Evolutionary conservation across 192 early-diverging fungal genomes (phyloP).

Genomic region (Endogone sp.): DNA sequence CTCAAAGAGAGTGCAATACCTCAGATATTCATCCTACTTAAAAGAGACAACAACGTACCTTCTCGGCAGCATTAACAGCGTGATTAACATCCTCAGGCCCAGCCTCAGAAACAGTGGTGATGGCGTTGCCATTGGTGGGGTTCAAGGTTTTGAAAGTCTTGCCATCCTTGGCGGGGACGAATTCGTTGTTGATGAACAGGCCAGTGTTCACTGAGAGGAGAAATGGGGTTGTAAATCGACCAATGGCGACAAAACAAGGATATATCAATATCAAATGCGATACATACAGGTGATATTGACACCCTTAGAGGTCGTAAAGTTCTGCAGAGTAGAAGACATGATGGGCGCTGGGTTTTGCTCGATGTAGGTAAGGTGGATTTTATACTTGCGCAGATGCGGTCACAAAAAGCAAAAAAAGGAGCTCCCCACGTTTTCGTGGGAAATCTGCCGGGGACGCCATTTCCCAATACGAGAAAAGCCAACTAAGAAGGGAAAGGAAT

Average conservation of each 20-base stretch:
- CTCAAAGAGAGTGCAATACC: too few species aligned
- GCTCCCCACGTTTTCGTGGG: too few species aligned
- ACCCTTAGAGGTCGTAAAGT: conserved; percentile 1
- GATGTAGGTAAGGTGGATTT: too few species aligned
- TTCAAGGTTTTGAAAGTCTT: conserved; percentile 59
- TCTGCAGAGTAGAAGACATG: not conserved
- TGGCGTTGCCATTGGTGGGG: conserved; percentile 61
- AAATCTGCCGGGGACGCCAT: too few species aligned
- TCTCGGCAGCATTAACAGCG: conserved; percentile 64
- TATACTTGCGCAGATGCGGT: too few species aligned
- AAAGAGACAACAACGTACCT: conserved; percentile 44
- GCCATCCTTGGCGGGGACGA: conserved; percentile 45
- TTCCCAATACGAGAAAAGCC: too few species aligned
- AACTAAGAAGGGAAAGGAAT: too few species aligned
- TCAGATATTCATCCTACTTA: too few species aligned
- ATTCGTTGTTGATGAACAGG: conserved; percentile 73
- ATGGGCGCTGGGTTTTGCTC: too few species aligned
- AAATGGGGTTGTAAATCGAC: not conserved
- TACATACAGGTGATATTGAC: not conserved
- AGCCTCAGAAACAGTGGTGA: conserved; percentile 56
- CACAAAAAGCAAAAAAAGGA: too few species aligned
- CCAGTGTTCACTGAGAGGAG: conserved; percentile 40
- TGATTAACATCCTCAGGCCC: conserved; percentile 53
- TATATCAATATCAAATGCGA: not conserved
- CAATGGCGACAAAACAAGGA: not conserved